Percentiles rank a stretch among this genome's conserved stretches.
These are phyloP conservation scores for Mentha longifolia DNA, from an alignment of 257 asterid species.

Conservation along the genomic window DNA sequence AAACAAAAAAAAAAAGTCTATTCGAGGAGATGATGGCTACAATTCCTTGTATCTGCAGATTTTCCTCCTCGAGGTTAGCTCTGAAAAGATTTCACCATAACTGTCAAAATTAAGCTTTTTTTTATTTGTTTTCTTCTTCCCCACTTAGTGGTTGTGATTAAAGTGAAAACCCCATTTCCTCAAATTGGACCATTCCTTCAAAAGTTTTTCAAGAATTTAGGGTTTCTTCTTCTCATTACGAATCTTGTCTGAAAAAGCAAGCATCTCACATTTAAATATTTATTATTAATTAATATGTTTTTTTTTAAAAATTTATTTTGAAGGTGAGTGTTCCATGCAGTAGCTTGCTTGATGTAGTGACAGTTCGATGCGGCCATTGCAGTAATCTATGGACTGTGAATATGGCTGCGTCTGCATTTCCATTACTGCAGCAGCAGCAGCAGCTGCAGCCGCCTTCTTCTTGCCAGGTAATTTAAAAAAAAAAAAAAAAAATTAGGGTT, in stretches of 20 bases:
- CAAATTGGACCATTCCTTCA: constrained; percentile 28
- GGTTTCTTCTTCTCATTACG: background rate
- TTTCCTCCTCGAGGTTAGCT: constrained; percentile 4
- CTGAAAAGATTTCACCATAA: constrained; percentile 38
- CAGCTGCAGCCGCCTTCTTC: constrained; percentile 3
- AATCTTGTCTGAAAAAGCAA: background rate
- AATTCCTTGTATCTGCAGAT: constrained; percentile 35
- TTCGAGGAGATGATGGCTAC: constrained; percentile 49
- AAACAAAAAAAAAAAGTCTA: too few species aligned
- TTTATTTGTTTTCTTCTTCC: background rate
- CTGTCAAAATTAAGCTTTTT: constrained; percentile 40
- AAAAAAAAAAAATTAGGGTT: too few species aligned
- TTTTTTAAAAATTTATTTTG: too few species aligned
- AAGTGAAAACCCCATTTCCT: background rate
- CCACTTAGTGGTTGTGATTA: constrained; percentile 22
- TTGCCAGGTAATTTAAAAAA: too few species aligned
- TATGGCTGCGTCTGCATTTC: constrained; percentile 85
- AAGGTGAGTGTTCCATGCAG: constrained; percentile 96
- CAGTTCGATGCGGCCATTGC: constrained; percentile 95
- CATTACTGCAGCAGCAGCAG: constrained; percentile 40
- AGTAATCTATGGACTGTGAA: constrained; percentile 84
- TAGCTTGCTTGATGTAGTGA: constrained; percentile 76
- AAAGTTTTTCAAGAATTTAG: background rate
- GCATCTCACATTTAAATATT: background rate
- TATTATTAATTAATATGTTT: too few species aligned